Evolutionary conservation across 164 flowering plant genomes (phyloP).

Genomic region (Saururus chinensis): DNA sequence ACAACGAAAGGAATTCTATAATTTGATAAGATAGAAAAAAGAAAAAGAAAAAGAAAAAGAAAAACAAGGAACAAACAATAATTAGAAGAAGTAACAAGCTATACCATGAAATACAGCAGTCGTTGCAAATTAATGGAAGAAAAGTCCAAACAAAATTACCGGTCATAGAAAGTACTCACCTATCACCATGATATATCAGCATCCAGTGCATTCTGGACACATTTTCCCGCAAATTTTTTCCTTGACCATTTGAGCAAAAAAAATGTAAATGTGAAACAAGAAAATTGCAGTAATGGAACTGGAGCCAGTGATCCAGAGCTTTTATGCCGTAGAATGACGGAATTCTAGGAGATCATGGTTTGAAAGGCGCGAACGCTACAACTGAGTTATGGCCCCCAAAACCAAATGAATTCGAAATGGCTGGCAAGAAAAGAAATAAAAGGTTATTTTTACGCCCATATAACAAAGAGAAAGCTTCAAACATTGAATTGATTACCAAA

Average conservation of each 20-base stretch:
- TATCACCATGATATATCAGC: background rate
- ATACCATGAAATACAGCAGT: background rate
- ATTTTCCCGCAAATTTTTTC: background rate
- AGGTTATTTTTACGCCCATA: background rate
- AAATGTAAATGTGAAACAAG: background rate
- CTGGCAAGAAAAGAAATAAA: slow-evolving; percentile 27
- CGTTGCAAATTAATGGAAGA: background rate
- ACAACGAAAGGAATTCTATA: too few species aligned
- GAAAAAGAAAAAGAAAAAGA: too few species aligned
- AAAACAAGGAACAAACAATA: too few species aligned
- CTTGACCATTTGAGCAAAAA: background rate
- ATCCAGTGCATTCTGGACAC: background rate
- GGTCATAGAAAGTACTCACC: background rate
- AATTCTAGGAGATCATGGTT: slow-evolving; percentile 26
- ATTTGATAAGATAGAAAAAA: too few species aligned
- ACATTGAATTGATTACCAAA: background rate
- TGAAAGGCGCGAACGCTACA: slow-evolving; percentile 76
- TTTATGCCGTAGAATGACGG: too few species aligned
- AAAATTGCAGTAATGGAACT: background rate
- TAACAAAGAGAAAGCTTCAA: background rate
- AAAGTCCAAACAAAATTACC: background rate
- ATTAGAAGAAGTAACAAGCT: too few species aligned
- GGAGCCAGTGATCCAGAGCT: background rate
- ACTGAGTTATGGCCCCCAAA: slow-evolving; percentile 95
- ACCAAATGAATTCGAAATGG: slow-evolving; percentile 85